Conservation (phyloP, 2,329 filamentous ascomycete species). For the Diaporthe sp. region DNA sequence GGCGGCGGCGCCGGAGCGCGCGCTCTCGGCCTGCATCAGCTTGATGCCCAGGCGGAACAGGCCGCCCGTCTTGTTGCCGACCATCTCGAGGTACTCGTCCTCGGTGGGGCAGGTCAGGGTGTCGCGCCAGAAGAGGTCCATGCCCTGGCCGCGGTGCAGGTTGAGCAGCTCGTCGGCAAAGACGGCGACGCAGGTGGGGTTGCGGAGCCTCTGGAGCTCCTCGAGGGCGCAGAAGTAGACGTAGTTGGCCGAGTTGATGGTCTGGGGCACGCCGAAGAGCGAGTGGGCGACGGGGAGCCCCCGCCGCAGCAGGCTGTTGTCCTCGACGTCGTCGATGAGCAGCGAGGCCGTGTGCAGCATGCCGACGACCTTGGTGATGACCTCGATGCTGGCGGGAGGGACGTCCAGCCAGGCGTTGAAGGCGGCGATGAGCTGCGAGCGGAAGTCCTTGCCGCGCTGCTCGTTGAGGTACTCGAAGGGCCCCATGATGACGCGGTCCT, state of each 20-base stretch:
- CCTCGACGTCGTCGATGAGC: slow-evolving; percentile 90
- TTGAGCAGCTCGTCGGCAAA: slow-evolving; percentile 88
- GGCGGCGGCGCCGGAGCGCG: slow-evolving; percentile 49
- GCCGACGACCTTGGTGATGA: slow-evolving; percentile 84
- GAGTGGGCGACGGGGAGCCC: slow-evolving; percentile 86
- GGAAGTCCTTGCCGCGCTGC: slow-evolving; percentile 88
- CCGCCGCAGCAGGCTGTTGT: slow-evolving; percentile 75
- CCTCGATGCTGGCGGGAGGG: slow-evolving; percentile 75
- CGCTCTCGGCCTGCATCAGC: slow-evolving; percentile 83
- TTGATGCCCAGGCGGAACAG: slow-evolving; percentile 88
- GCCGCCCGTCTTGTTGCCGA: slow-evolving; percentile 90
- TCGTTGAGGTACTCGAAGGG: slow-evolving; percentile 86
- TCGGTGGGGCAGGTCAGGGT: slow-evolving; percentile 86
- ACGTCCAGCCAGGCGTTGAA: slow-evolving; percentile 88
- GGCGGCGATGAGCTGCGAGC: slow-evolving; percentile 82
- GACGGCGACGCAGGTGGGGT: slow-evolving; percentile 76
- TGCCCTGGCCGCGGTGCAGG: slow-evolving; percentile 88
- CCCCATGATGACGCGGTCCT: slow-evolving; percentile 82
- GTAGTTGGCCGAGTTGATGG: slow-evolving; percentile 92
- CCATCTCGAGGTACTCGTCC: slow-evolving; percentile 95
- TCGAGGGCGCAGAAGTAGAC: slow-evolving; percentile 86
- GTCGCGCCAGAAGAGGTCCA: slow-evolving; percentile 93
- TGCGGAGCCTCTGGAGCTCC: slow-evolving; percentile 78
- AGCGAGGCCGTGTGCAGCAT: slow-evolving; percentile 90
- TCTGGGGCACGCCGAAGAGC: slow-evolving; percentile 89